phyloP scores from a whole-genome alignment of 257 asterid genomes.

The Primulina huaijiensis region DNA sequence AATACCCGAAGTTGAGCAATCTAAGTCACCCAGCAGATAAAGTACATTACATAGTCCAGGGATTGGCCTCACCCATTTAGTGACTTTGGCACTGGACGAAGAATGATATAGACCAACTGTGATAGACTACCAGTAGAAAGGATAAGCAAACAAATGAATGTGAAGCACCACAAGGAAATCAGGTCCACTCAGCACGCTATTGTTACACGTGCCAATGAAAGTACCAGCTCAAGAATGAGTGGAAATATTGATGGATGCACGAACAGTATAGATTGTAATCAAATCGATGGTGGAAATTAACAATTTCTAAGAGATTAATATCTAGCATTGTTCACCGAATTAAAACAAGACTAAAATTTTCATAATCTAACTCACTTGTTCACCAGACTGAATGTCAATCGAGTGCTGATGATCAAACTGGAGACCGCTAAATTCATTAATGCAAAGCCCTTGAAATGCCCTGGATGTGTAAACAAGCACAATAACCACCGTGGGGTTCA shows the following conservation, averaged over 20 bases:
- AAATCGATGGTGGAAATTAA: not conserved
- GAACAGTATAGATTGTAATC: not conserved
- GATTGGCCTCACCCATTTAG: too few relatives aligned
- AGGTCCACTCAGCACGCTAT: not conserved
- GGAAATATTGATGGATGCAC: not conserved
- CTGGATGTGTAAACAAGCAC: constrained; percentile 39
- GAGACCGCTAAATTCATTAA: constrained; percentile 84
- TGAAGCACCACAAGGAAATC: not conserved
- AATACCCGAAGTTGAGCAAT: too few relatives aligned
- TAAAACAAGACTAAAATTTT: constrained; percentile 11
- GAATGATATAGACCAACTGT: not conserved
- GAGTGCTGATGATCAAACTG: constrained; percentile 81
- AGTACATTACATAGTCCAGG: too few relatives aligned
- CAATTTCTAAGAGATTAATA: not conserved
- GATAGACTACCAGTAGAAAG: not conserved
- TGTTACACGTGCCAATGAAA: not conserved
- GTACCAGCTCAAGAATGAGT: not conserved
- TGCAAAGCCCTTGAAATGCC: constrained; percentile 98
- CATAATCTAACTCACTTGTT: constrained; percentile 60
- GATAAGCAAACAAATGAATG: not conserved
- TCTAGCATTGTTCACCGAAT: constrained; percentile 11
- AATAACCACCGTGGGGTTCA: not conserved
- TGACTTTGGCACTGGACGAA: too few relatives aligned
- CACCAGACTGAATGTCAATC: constrained; percentile 80
- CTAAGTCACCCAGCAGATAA: too few relatives aligned